Evolutionary conservation across 192 early-diverging fungal species (phyloP), one percentile per base, ranked within the genome.

Genomic region (Dissophora globulifera): DNA sequence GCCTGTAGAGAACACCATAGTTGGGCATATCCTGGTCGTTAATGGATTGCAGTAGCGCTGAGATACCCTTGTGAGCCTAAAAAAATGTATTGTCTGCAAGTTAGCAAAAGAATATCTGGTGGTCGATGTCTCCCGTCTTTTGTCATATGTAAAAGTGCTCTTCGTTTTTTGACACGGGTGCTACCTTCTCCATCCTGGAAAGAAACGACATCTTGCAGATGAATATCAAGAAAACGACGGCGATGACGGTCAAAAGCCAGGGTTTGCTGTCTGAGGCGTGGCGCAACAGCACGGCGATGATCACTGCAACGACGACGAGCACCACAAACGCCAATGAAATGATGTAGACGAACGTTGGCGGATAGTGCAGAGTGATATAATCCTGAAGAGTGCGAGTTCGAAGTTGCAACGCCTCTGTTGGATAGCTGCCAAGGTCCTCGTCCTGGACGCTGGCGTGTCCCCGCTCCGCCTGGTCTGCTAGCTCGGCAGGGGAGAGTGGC

Each of bases 161-260:
- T 50, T 17, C 19, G 20, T 62, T 62, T 15, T 62, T 23, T n/a
- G 59, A 45, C 43, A 35, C 25, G 17, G 12, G 30, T 35, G 27
- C 8, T 50, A 76, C 72, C 72, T 67, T 66, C 23, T 76, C 72
- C 5, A 76, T 62, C 38, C 63, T 58, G 5, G 72, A 66, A 26
- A 76, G 72, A 20, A 76, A 76, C 2, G 52, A 53, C 72, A 76
- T 76, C 22, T 76, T 76, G 50, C 63, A 50, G 51, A 76, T 38
- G 38, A 76, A 76, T 15, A 55, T 11, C 1, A 67, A 31, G 25
- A 76, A 67, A 42, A 76, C 35, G 51, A 76, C 49, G 0, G 60
- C 51, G 23, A 76, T 76, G 33, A 76, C 53, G 4, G 63, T 64
- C 35, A 76, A 27, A 11, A 76, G 63, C 72, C 72, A 76, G 3